Evolutionary conservation across 345 rosid species (phyloP), one percentile per base, ranked within the genome.

Genomic region (Euclidium syriacum): DNA sequence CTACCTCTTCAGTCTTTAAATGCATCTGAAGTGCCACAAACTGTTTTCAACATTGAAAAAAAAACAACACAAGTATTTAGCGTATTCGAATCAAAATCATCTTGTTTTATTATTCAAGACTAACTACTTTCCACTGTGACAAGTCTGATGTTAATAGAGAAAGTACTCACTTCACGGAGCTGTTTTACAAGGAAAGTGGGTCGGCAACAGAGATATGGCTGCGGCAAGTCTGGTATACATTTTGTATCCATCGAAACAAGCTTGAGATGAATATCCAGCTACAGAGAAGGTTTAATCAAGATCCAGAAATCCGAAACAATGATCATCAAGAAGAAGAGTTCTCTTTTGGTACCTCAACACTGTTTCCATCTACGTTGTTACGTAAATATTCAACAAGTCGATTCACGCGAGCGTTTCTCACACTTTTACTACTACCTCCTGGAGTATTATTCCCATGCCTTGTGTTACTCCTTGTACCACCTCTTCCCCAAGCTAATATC

Each of bases 401-500:
- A 72, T 79, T 85, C 44, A 86, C 64, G 35, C 98, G 96, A 58
- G 81, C 67, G 56, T 50, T 82, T 52, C 89, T 84, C 20, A 77
- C 58, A 62, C 69, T 82, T 81, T 88, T 92, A 70, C 60, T 78
- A 73, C 72, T 81, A 71, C 81, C 71, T 62, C 80, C 75, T 15
- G 71, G 24, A 56, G 77, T 73, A 53, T 78, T 57, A 67, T 75
- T 88, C 19, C 98, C 96, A 77, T 92, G 95, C 48, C 98, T 79
- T 8, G 96, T 92, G 76, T 85, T 78, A 79, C 98, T 92, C 71
- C 98, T 78, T 52, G 87, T 64, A 53, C 96, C 96, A 5, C 96
- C 98, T 79, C 85, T 79, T 41, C 98, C 98, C 98, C 98, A 92
- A 62, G 87, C 96, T 77, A 85, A 85, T 81, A 78, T 77, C 68